Evolutionary conservation across 495 filamentous ascomycete genomes (phyloP), one percentile per base, ranked within the genome.

Genomic region (Penicillium fimorum): DNA sequence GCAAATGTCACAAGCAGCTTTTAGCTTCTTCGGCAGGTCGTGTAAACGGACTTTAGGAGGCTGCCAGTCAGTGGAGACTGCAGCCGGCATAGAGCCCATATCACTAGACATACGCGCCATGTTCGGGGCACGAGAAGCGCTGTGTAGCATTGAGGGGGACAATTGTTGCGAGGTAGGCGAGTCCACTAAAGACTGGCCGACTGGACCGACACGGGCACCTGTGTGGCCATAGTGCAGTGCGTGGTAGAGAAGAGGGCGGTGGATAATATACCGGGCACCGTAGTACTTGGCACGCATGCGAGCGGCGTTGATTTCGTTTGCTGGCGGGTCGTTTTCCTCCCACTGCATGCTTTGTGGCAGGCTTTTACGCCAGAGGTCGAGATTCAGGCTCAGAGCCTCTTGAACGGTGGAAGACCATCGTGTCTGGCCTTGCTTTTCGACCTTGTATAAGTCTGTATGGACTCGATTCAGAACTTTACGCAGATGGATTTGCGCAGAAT

Each of bases 201-300:
- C 40, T 11, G 55, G 54, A 12, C 58, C 53, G 38, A 63, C 37
- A 33, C 65, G 58, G 3, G 61, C 55, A 56, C 70, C 63, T n/a
- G 67, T 44, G 47, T 64, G 52, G 73, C 59, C 63, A 46, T 75
- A 59, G 79, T 89, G 71, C 67, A 93, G 70, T 54, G 82, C 76
- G 64, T 85, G 69, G 54, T 84, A 82, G 13, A 98, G 71, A 57
- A 94, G 88, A 2, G 89, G 90, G 35, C 94, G 82, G 66, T 93
- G 88, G 15, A 94, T 92, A 65, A 98, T 92, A 46, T 96, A 92
- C 41, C 84, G 81, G 0, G 91, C 93, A 22, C 94, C 94, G 73
- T 91, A 97, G 70, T 93, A 97, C 64, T 98, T 98, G 6, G 90
- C 94, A 27, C 94, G 84, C 47, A 97, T 79, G 5, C 94, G 85